phyloP scores from a whole-genome alignment of 2,329 filamentous ascomycete genomes.

The Ophiostoma himal-ulmi region DNA sequence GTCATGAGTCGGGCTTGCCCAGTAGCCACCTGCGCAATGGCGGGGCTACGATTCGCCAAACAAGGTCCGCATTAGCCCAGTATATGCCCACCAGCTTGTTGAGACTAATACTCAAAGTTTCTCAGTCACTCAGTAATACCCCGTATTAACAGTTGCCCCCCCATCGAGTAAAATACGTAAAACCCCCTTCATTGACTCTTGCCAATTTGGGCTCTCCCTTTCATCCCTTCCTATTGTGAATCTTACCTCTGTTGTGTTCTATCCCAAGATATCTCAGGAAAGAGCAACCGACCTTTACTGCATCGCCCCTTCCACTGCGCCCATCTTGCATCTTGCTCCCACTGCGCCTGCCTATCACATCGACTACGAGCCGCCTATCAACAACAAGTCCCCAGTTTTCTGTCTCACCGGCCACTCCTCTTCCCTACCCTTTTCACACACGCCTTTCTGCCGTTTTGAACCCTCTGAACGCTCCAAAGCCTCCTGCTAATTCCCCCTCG shows the following conservation, averaged over 20 bases:
- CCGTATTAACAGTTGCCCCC: background rate
- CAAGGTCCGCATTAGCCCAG: background rate
- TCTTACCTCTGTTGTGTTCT: background rate
- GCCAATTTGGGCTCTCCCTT: conserved; percentile 1
- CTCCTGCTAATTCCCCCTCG: background rate
- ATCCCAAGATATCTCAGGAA: background rate
- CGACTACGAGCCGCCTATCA: background rate
- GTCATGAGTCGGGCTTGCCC: background rate
- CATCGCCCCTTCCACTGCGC: background rate
- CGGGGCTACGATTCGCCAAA: conserved; percentile 20
- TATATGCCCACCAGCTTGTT: background rate
- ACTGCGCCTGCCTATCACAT: background rate
- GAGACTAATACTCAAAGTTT: background rate
- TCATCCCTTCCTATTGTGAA: background rate
- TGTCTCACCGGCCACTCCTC: background rate
- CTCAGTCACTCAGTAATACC: background rate
- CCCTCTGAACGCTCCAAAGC: background rate
- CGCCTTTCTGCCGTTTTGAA: conserved; percentile 5
- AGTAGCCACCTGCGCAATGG: conserved; percentile 9
- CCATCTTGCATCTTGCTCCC: background rate
- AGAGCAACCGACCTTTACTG: background rate
- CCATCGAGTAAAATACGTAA: background rate
- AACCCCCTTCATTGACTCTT: background rate
- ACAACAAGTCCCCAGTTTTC: conserved; percentile 6
- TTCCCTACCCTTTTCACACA: background rate